These are phyloP conservation scores for Colletotrichum cuscutae DNA, from an alignment of 2,329 filamentous ascomycete species.

Conservation along the genomic window DNA sequence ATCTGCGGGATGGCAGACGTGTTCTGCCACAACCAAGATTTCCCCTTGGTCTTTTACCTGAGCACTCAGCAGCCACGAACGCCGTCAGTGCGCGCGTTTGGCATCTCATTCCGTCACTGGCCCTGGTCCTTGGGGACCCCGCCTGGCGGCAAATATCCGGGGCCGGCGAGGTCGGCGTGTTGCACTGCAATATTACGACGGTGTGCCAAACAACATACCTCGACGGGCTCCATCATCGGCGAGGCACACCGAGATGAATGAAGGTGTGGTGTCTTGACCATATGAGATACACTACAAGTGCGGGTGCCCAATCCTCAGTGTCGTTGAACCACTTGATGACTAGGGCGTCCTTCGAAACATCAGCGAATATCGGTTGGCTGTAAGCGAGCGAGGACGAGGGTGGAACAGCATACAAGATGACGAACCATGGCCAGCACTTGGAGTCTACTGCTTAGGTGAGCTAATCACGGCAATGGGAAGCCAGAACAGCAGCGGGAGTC, in stretches of 20 bases:
- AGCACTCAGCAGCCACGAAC: conserved; percentile 7
- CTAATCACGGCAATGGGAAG: not conserved
- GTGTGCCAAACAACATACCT: not conserved
- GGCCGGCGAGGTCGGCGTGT: not conserved
- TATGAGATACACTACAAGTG: not conserved
- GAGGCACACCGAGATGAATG: too few species aligned
- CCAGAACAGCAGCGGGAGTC: not conserved
- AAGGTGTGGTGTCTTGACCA: not conserved
- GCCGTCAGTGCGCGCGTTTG: conserved; percentile 12
- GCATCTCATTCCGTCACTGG: not conserved
- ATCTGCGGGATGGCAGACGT: not conserved
- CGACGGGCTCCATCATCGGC: not conserved
- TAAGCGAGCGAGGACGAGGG: not conserved
- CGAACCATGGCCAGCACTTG: not conserved
- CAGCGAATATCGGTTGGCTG: not conserved
- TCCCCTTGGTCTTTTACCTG: conserved; percentile 11
- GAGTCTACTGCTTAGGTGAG: not conserved
- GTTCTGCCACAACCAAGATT: not conserved
- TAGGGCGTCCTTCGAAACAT: not conserved
- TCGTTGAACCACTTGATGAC: not conserved
- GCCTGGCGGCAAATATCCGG: conserved; percentile 4
- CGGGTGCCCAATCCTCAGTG: not conserved
- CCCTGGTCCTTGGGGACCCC: conserved; percentile 6
- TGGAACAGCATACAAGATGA: not conserved
- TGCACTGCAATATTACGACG: conserved; percentile 10